Conservation (phyloP, 306 rosid genomes). For the Glycine tomentella region DNA sequence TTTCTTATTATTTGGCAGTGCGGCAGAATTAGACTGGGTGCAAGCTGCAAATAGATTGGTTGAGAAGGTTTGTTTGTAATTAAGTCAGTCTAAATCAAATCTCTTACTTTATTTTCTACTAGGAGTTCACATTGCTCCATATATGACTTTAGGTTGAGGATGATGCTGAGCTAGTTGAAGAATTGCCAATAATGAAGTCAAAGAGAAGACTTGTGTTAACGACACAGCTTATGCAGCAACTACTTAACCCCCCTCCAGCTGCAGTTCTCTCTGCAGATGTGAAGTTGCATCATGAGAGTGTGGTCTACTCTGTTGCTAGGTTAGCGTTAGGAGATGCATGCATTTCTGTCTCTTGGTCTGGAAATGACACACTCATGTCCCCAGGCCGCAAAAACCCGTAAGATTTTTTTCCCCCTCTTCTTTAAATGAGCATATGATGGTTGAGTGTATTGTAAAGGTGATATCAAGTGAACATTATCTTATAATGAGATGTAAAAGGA, state of each 20-base stretch:
- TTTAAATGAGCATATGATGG: slow-evolving; percentile 8
- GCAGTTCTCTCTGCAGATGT: slow-evolving; percentile 73
- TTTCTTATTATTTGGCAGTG: slow-evolving; percentile 62
- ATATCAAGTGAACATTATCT: slow-evolving; percentile 23
- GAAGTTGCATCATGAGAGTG: slow-evolving; percentile 63
- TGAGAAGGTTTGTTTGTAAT: slow-evolving; percentile 76
- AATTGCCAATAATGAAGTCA: slow-evolving; percentile 59
- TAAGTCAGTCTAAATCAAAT: slow-evolving; percentile 32
- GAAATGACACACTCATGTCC: slow-evolving; percentile 48
- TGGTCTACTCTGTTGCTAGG: slow-evolving; percentile 74
- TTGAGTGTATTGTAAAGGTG: background rate
- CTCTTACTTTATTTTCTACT: slow-evolving; percentile 20
- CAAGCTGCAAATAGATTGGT: slow-evolving; percentile 71
- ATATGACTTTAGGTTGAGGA: slow-evolving; percentile 71
- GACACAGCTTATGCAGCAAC: slow-evolving; percentile 86
- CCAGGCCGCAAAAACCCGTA: slow-evolving; percentile 64
- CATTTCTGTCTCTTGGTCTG: slow-evolving; percentile 64
- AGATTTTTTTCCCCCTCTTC: slow-evolving; percentile 49
- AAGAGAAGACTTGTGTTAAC: slow-evolving; percentile 82
- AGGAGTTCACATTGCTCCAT: slow-evolving; percentile 46
- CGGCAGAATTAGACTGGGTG: slow-evolving; percentile 85
- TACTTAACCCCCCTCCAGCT: slow-evolving; percentile 75
- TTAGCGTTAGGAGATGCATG: slow-evolving; percentile 81
- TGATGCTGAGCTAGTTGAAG: slow-evolving; percentile 69
- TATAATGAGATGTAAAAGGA: slow-evolving; percentile 14